Evolutionary conservation across 495 filamentous ascomycete species (phyloP), one percentile per base, ranked within the genome.

Genomic region (Penicillium roqueforti): DNA sequence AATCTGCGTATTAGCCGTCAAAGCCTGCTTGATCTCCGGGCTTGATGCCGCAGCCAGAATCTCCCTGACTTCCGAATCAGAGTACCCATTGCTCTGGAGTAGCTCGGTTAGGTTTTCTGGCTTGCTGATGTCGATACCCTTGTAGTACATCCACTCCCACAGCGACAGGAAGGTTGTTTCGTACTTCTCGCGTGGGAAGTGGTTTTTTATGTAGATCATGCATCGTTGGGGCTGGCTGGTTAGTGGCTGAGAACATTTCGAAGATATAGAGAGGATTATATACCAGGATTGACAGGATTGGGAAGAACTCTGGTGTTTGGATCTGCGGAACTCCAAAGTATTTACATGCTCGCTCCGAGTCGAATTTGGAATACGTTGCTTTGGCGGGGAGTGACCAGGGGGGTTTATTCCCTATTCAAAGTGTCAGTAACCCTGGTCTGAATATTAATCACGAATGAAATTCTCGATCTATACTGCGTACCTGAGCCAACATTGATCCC

Each of bases 331-430:
- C 65, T 3, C 79, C 78, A 38, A 80, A 80, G 65, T 82, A 80
- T 53, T 68, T 68, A 51, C 75, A 72, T 29, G 84, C 75, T n/a
- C 86, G 80, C 6, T 59, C 56, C 4, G 60, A 60, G 63, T 89
- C 87, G 60, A 74, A 80, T 31, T 56, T 43, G 29, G 70, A 68
- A 62, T 89, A 83, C 9, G 50, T 58, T 14, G 79, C 83, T 73
- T 91, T 90, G 40, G 82, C 82, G 5, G 83, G 82, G 25, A 87
- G 67, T 1, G 74, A 79, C 84, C 85, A 88, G 5, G 88, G 88
- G 0, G 88, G 88, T 54, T 82, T 83, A 70, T 92, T 91, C 36
- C 86, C 85, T 81, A 49, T 36, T 7, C 8, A 28, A n/a, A 14
- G 3, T 40, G 28, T 2, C 0, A 29, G 34, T 3, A 6, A 19